Conservation (phyloP, 495 filamentous ascomycete species). For the Lasiosphaeriaceae sp. region DNA sequence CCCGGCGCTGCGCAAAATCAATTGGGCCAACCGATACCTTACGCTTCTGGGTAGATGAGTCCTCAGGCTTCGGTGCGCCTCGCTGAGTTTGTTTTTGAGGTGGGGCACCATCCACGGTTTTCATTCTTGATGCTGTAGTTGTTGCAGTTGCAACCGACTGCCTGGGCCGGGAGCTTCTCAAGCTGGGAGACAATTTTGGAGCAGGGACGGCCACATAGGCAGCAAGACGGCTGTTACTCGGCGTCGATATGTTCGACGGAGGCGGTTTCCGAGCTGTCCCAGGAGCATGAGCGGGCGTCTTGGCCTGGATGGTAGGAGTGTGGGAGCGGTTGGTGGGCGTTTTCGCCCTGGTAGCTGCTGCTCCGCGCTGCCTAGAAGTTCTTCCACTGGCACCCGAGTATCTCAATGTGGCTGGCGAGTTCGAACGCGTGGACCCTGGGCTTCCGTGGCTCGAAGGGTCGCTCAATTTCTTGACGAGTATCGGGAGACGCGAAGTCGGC, state of each 20-base stretch:
- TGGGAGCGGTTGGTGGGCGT: constrained; percentile 31
- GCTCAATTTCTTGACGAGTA: constrained; percentile 40
- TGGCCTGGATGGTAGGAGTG: constrained; percentile 32
- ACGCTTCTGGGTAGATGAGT: constrained; percentile 34
- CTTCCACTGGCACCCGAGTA: constrained; percentile 35
- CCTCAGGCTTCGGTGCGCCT: constrained; percentile 29
- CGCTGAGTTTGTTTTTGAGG: constrained; percentile 37
- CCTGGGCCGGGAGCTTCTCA: constrained; percentile 78
- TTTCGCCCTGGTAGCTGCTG: constrained; percentile 22
- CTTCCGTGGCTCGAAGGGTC: constrained; percentile 41
- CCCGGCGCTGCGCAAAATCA: constrained; percentile 73
- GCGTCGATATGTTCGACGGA: constrained; percentile 25
- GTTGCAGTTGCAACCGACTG: constrained; percentile 74
- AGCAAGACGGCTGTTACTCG: constrained; percentile 43
- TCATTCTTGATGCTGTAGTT: constrained; percentile 61
- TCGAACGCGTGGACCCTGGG: constrained; percentile 45
- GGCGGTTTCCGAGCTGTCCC: constrained; percentile 28
- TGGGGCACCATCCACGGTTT: constrained; percentile 37
- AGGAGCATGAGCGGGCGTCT: constrained; percentile 35
- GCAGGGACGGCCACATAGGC: constrained; percentile 48
- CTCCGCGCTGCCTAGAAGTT: constrained; percentile 31
- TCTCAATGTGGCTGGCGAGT: constrained; percentile 44
- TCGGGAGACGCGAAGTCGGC: constrained; percentile 39
- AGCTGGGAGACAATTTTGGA: constrained; percentile 58
- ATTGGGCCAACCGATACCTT: constrained; percentile 60